phyloP scores from a whole-genome alignment of 495 filamentous ascomycete species.

The Aspergillus ellipticus region DNA sequence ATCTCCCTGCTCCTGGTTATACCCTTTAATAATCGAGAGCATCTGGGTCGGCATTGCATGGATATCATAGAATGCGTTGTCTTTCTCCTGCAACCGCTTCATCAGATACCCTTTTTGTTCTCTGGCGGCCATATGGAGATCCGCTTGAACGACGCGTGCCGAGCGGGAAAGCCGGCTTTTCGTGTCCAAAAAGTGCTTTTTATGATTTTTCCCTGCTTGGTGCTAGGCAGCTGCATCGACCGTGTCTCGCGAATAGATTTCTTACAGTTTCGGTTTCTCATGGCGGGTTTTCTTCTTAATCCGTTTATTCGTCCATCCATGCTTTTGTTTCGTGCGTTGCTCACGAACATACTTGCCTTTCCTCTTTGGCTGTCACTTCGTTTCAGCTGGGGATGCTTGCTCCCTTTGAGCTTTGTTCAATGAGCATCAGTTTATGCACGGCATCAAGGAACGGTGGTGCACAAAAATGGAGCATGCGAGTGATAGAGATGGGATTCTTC shows the following conservation, averaged over 20 bases:
- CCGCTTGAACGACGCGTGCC: constrained; percentile 44
- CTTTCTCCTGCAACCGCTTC: constrained; percentile 51
- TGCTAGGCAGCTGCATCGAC: constrained; percentile 41
- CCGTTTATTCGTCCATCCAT: constrained; percentile 25
- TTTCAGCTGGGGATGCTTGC: constrained; percentile 5
- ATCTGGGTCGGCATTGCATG: constrained; percentile 53
- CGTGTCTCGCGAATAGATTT: constrained; percentile 46
- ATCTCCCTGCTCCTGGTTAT: constrained; percentile 36
- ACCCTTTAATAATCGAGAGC: constrained; percentile 33
- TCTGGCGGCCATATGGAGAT: constrained; percentile 38
- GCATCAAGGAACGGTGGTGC: constrained; percentile 19
- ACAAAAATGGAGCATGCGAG: constrained; percentile 19
- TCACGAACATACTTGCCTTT: constrained; percentile 32
- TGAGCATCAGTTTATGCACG: constrained; percentile 21
- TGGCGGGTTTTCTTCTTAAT: constrained; percentile 43
- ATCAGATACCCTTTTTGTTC: constrained; percentile 58
- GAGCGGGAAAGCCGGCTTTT: constrained; percentile 39
- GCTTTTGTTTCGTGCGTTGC: constrained; percentile 23
- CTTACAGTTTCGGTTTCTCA: constrained; percentile 51
- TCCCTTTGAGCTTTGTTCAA: constrained; percentile 14
- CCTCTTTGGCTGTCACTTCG: constrained; percentile 20
- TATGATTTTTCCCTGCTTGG: constrained; percentile 44
- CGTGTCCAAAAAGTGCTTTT: constrained; percentile 44
- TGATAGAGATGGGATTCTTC: constrained; percentile 32
- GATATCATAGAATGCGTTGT: constrained; percentile 80